phyloP scores from a whole-genome alignment of 176 grass and related monocot species.

The Oryza coarctata region DNA sequence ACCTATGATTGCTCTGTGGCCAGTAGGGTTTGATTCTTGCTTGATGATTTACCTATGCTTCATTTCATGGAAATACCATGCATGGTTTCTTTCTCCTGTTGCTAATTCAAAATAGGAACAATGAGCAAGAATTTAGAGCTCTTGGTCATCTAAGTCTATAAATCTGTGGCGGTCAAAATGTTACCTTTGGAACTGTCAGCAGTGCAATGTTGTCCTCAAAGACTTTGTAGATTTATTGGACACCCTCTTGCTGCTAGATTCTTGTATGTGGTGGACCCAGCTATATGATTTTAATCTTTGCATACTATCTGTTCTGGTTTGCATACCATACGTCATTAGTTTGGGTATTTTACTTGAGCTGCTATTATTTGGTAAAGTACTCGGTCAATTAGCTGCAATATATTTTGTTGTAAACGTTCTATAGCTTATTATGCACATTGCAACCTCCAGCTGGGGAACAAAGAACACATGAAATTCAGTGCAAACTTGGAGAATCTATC shows the following conservation, averaged over 20 bases:
- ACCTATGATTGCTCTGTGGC: neutral
- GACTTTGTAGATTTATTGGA: neutral
- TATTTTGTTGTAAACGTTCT: neutral
- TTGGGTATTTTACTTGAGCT: constrained; percentile 6
- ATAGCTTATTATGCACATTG: constrained; percentile 24
- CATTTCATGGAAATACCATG: neutral
- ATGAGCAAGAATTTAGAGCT: neutral
- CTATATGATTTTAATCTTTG: neutral
- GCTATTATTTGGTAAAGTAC: neutral
- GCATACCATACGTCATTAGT: neutral
- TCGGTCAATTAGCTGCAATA: neutral
- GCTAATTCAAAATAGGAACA: neutral
- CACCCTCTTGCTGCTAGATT: neutral
- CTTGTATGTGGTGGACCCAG: neutral
- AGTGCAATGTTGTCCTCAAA: neutral
- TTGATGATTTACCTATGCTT: neutral
- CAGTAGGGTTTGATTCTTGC: neutral
- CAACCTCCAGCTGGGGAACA: constrained; percentile 38
- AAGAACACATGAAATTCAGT: constrained; percentile 23
- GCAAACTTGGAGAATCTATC: constrained; percentile 13
- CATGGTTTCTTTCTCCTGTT: neutral
- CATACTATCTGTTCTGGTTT: neutral
- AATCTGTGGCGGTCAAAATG: neutral
- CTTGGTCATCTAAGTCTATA: neutral
- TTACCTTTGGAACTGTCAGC: neutral